Conservation (phyloP, 768 basidiomycete species). For the Calocybe cyanea region DNA sequence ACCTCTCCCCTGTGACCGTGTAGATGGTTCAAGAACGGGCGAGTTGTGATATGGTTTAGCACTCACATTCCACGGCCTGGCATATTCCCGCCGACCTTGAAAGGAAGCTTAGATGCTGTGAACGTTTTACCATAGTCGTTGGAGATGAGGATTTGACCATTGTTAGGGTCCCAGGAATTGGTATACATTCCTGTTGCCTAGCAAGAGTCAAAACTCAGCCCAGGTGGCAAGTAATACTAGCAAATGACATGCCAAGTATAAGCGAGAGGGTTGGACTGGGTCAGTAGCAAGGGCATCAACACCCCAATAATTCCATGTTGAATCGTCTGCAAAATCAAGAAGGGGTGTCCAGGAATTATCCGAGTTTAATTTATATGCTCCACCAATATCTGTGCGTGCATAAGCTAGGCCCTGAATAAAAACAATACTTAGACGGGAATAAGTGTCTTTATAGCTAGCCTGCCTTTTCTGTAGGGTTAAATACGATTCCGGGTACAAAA, state of each 20-base stretch:
- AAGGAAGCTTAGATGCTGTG: conserved; percentile 46
- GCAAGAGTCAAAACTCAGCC: not conserved
- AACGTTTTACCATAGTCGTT: conserved; percentile 56
- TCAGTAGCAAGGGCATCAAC: conserved; percentile 62
- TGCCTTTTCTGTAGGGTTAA: conserved; percentile 52
- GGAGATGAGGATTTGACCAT: conserved; percentile 60
- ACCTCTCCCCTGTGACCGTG: conserved; percentile 42
- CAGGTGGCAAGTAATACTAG: no score
- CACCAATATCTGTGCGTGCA: conserved; percentile 67
- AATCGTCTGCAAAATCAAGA: conserved; percentile 47
- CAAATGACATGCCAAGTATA: conserved; percentile 41
- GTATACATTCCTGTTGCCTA: conserved; percentile 61
- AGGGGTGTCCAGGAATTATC: conserved; percentile 63
- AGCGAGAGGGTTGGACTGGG: conserved; percentile 49
- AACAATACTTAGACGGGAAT: not conserved
- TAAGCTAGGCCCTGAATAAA: conserved; percentile 50
- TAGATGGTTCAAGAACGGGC: not conserved
- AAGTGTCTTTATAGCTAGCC: not conserved
- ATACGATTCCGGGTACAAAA: conserved; percentile 56
- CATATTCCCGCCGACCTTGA: conserved; percentile 71
- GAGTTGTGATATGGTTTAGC: not conserved
- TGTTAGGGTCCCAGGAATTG: conserved; percentile 59
- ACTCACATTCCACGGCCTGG: conserved; percentile 60
- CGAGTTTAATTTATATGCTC: conserved; percentile 58
- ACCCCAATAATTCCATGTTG: conserved; percentile 59